phyloP scores from a whole-genome alignment of 768 basidiomycete genomes.

The Cystobasidium tubakii region DNA sequence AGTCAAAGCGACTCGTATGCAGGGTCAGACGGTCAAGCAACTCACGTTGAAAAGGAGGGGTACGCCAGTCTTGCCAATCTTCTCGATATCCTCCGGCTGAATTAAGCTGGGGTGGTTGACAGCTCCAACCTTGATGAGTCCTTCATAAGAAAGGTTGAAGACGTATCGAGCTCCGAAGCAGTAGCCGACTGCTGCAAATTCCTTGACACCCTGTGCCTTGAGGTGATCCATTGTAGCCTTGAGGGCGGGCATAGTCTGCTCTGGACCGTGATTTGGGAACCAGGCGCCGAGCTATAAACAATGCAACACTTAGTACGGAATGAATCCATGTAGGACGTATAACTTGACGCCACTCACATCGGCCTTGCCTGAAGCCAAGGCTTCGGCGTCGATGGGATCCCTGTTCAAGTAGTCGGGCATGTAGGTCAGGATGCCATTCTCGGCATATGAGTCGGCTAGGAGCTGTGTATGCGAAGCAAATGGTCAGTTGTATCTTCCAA shows the following conservation, averaged over 20 bases:
- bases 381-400: conserved; percentile 8
- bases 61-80: conserved; percentile 11
- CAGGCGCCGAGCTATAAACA: conserved; percentile 12
- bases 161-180: conserved; percentile 35
- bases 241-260: conserved; percentile 13
- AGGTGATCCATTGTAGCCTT: conserved; percentile 17
- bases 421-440: conserved; percentile 20
- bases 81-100: conserved; percentile 32
- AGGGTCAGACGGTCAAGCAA: too few species aligned
- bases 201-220: conserved; percentile 11
- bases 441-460: conserved; percentile 28
- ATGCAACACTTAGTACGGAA: background rate
- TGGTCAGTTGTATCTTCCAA: background rate
- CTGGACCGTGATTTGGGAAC: conserved; percentile 28
- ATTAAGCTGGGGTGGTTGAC: conserved; percentile 25
- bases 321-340: background rate
- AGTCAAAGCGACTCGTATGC: too few species aligned
- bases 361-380: conserved; percentile 16
- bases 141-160: conserved; percentile 23
- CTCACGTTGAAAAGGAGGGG: conserved; percentile 35
- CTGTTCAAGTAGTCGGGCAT: conserved; percentile 13
- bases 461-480: conserved; percentile 7
- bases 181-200: conserved; percentile 29
- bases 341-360: background rate
- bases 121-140: conserved; percentile 26